phyloP scores from a whole-genome alignment of 106 monocot genomes.

The Allium cepa region DNA sequence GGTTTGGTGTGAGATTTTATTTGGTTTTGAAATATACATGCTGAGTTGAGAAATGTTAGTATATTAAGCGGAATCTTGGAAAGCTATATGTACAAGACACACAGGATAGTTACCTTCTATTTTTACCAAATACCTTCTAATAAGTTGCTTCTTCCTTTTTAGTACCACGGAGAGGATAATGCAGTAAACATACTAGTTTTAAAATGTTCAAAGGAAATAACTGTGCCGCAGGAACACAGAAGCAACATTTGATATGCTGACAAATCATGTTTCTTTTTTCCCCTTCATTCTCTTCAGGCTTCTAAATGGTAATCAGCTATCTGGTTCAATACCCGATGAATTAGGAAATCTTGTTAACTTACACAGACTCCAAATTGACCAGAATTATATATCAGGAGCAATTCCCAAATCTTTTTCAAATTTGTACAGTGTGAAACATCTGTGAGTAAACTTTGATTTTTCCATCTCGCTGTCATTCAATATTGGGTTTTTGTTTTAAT shows the following conservation, averaged over 20 bases:
- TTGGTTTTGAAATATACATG: no score
- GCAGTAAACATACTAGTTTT: no score
- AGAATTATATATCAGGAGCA: slow-evolving; percentile 77
- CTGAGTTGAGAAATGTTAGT: no score
- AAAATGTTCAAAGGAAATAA: no score
- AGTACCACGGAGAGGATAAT: no score
- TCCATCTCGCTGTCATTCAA: slow-evolving; percentile 7
- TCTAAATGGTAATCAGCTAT: slow-evolving; percentile 75
- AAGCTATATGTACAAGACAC: no score
- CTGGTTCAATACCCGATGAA: slow-evolving; percentile 79
- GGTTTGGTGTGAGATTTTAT: no score
- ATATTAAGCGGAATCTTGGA: no score
- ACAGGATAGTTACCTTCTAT: no score
- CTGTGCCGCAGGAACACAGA: no score
- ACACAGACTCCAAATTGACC: slow-evolving; percentile 78
- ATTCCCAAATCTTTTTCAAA: slow-evolving; percentile 89
- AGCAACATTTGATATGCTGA: neutral
- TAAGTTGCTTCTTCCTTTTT: no score
- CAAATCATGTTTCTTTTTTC: neutral
- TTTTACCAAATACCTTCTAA: no score
- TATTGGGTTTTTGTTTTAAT: neutral
- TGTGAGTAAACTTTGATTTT: slow-evolving; percentile 48
- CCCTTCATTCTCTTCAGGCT: slow-evolving; percentile 41
- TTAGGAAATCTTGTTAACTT: slow-evolving; percentile 70
- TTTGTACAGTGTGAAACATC: slow-evolving; percentile 51